Evolutionary conservation across 2,329 filamentous ascomycete genomes (phyloP).

Genomic region (Claviceps humidiphila): DNA sequence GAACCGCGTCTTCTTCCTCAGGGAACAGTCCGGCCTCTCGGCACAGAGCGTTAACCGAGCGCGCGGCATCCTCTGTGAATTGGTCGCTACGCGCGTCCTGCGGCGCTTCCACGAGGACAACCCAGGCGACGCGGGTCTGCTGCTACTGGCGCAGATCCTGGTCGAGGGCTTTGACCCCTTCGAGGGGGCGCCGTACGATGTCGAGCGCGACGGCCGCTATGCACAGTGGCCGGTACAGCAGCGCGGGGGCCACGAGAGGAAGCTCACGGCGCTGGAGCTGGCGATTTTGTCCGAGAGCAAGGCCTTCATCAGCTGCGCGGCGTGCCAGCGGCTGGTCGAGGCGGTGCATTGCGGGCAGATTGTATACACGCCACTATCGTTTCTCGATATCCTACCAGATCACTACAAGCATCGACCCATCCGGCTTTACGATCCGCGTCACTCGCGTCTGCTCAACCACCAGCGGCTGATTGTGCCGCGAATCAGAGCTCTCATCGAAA

Average conservation of each 20-base stretch:
- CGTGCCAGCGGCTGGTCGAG: conserved; percentile 57
- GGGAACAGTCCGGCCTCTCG: conserved; percentile 50
- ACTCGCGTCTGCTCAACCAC: conserved; percentile 55
- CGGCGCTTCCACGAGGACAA: conserved; percentile 57
- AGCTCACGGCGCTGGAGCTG: conserved; percentile 56
- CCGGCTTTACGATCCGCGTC: conserved; percentile 53
- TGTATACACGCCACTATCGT: conserved; percentile 56
- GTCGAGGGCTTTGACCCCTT: conserved; percentile 62
- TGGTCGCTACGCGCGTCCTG: conserved; percentile 53
- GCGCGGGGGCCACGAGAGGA: conserved; percentile 31
- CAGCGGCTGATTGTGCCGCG: conserved; percentile 59
- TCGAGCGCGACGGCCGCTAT: conserved; percentile 34
- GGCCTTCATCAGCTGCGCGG: conserved; percentile 48
- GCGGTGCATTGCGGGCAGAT: conserved; percentile 56
- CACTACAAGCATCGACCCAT: conserved; percentile 61
- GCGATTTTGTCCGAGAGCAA: conserved; percentile 62
- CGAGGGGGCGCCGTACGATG: conserved; percentile 49
- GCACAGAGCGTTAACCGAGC: conserved; percentile 59
- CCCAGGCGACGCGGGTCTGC: conserved; percentile 45
- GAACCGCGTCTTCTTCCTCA: conserved; percentile 56
- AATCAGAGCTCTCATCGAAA: conserved; percentile 52
- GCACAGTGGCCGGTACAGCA: conserved; percentile 27
- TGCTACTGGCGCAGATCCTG: conserved; percentile 54
- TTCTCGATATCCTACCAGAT: conserved; percentile 61
- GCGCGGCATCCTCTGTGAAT: conserved; percentile 53